These are phyloP conservation scores for Neurospora sp. DNA, from an alignment of 2,329 filamentous ascomycete genomes.

Conservation along the genomic window DNA sequence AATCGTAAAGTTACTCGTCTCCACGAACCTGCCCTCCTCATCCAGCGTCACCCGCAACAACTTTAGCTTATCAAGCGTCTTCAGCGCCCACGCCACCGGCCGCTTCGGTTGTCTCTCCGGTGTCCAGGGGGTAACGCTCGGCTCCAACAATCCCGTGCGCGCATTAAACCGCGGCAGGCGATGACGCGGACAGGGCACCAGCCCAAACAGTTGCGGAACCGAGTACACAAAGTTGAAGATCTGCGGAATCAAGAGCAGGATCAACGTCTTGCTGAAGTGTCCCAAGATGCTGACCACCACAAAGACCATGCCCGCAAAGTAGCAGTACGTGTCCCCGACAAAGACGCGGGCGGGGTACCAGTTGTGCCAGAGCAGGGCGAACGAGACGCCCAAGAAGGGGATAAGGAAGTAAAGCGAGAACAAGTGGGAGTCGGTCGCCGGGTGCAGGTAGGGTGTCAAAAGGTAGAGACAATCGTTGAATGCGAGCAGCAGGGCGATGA, in stretches of 20 bases:
- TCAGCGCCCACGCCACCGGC: constrained; percentile 53
- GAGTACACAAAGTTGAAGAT: constrained; percentile 97
- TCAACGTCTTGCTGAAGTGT: constrained; percentile 94
- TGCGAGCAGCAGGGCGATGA: constrained; percentile 74
- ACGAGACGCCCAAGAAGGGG: constrained; percentile 86
- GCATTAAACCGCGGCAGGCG: constrained; percentile 83
- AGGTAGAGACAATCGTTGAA: constrained; percentile 87
- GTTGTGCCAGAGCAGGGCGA: constrained; percentile 81
- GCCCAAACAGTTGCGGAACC: constrained; percentile 76
- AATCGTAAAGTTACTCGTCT: constrained; percentile 85
- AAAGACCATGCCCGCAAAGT: constrained; percentile 98
- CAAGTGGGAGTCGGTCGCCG: constrained; percentile 88
- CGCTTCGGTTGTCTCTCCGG: constrained; percentile 57
- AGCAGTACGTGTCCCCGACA: constrained; percentile 98
- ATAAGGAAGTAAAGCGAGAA: constrained; percentile 93
- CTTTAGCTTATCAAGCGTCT: constrained; percentile 56
- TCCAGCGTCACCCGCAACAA: constrained; percentile 61
- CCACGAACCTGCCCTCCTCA: constrained; percentile 58
- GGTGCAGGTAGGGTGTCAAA: constrained; percentile 74
- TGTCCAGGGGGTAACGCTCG: constrained; percentile 70
- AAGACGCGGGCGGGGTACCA: constrained; percentile 95
- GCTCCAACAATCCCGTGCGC: constrained; percentile 74
- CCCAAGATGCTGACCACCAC: constrained; percentile 93
- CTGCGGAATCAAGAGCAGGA: constrained; percentile 84
- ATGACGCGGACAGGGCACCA: constrained; percentile 89